Percentiles rank a stretch among this genome's conserved stretches.
Conservation (phyloP, 768 basidiomycete species). For the Pisolithus marmoratus region DNA sequence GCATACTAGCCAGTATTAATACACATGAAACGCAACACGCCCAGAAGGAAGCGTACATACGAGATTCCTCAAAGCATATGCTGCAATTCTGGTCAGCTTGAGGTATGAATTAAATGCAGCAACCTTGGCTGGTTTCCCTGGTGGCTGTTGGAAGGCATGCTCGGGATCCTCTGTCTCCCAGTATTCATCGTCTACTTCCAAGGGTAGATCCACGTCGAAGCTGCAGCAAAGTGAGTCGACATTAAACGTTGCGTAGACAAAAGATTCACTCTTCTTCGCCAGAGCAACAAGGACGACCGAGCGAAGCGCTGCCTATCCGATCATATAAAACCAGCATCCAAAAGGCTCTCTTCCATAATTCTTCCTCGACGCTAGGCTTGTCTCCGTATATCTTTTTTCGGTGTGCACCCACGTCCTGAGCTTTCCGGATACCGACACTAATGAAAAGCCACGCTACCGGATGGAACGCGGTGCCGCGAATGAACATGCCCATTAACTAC, state of each 20-base stretch:
- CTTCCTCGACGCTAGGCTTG: conserved; percentile 48
- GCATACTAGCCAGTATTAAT: conserved; percentile 47
- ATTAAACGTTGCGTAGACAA: background rate
- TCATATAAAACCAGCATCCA: conserved; percentile 65
- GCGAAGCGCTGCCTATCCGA: conserved; percentile 43
- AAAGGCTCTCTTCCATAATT: conserved; percentile 76
- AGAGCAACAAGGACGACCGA: conserved; percentile 52
- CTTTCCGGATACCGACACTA: conserved; percentile 53
- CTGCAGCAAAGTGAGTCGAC: conserved; percentile 34
- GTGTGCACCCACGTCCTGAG: conserved; percentile 75
- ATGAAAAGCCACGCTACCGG: conserved; percentile 50
- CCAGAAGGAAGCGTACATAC: conserved; percentile 33
- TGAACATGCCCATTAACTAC: conserved; percentile 52
- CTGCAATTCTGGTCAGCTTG: conserved; percentile 63
- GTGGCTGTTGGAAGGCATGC: conserved; percentile 62
- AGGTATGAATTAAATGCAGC: conserved; percentile 60
- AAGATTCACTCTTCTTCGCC: conserved; percentile 58
- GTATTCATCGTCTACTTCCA: conserved; percentile 79
- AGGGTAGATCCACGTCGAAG: conserved; percentile 76
- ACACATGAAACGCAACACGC: background rate
- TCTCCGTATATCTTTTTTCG: conserved; percentile 51
- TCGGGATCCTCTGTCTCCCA: conserved; percentile 55
- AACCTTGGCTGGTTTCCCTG: conserved; percentile 49
- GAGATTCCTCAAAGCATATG: conserved; percentile 63
- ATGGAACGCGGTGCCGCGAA: conserved; percentile 43